Base-by-base conservation (phyloP, 176 grass and related monocot species). In the Rhynchospora pubera region DNA sequence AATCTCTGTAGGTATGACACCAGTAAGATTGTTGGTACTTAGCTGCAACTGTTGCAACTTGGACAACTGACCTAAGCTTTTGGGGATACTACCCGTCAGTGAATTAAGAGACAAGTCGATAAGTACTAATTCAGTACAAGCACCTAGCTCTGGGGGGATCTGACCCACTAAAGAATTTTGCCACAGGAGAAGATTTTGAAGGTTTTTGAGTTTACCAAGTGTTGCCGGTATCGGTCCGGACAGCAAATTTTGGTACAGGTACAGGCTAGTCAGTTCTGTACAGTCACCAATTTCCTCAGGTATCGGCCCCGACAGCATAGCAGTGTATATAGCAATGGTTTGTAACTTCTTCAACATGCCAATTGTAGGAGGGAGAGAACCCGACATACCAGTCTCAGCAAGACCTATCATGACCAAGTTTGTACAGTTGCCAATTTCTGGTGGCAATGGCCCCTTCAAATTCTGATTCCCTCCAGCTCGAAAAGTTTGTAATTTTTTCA, bases 321-420 rank as follows among this genome's bases (percentile, higher is more conserved):
- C 82, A 13, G 92, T 93, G 82, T 98, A 98, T 82, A 98, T 94
- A 51, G 92, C 95, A 61, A 98, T 91, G 39, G 92, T 98, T 65
- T 93, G 87, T 9, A 98, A 81, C 82, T 84, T 98, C 83, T 98
- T 93, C 6, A 98, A 91, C 48, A 88, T 69, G 6, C 95, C 94
- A 78, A 98, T 94, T 34, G 89, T 90, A n/a, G 81, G 84, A 16
- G 96, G 96, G 57, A 98, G 89, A 62, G 43, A 91, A 1, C 95
- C 92, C 5, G 95, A 94, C 28, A 97, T 48, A 26, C 95, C 82
- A 22, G 95, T 97, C 77, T 97, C 95, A 4, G 95, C 95, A 30
- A 97, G 88, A 71, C 95, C 95, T 14, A 97, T 85, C 88, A 94
- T 86, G 81, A 83, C 83, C 55, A 97, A 83, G 21, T 82, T 57